Conservation (phyloP, 352 stramenopile species). For the Hyaloperonospora brassicae region DNA sequence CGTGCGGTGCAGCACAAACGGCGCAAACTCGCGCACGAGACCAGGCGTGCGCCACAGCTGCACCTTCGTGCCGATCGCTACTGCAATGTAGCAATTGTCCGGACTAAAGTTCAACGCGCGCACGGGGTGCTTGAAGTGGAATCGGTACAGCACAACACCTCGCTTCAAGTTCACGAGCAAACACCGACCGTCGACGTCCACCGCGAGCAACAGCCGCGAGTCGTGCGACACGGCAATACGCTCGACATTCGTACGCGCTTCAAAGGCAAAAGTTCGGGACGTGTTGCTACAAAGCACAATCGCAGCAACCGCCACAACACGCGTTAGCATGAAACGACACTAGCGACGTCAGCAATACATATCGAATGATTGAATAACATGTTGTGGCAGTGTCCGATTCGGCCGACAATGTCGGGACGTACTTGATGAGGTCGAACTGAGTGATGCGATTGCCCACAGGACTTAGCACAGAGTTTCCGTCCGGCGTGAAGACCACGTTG, state of each 20-base stretch:
- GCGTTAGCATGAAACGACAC: no score
- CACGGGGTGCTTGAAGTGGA: constrained; percentile 91
- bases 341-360: no score
- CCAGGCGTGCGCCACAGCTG: constrained; percentile 87
- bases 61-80: constrained; percentile 86
- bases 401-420: constrained; percentile 14
- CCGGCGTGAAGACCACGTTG: constrained; percentile 90
- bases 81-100: constrained; percentile 83
- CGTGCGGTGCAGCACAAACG: constrained; percentile 83
- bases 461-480: constrained; percentile 88
- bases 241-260: constrained; percentile 87
- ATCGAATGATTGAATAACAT: no score
- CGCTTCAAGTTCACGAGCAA: constrained; percentile 88
- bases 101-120: constrained; percentile 83
- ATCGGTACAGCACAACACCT: constrained; percentile 87
- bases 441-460: constrained; percentile 92
- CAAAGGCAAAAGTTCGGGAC: constrained; percentile 86
- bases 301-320: background rate
- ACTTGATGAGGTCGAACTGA: constrained; percentile 91
- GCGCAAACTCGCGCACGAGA: constrained; percentile 85
- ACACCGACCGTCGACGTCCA: constrained; percentile 87
- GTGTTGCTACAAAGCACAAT: constrained; percentile 45
- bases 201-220: constrained; percentile 80
- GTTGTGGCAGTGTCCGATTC: no score
- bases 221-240: constrained; percentile 83